A percentile compares a stretch with the other conserved stretches of the same genome.
These are phyloP conservation scores for Castanopsis chinensis DNA, from an alignment of 306 rosid species.

Conservation along the genomic window DNA sequence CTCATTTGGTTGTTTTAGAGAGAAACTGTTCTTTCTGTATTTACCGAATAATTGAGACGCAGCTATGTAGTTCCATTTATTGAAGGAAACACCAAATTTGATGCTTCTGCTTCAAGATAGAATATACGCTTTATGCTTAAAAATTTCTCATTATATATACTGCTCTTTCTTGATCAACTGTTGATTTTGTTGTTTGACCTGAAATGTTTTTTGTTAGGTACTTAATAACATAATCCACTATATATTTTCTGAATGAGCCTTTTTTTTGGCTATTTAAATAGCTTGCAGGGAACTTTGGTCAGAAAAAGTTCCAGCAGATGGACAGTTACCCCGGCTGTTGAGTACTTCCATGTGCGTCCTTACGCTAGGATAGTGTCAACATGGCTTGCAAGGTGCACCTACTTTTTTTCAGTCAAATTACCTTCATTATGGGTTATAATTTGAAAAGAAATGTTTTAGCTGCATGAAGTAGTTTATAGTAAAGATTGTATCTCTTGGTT, in stretches of 20 bases:
- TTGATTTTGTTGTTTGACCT: not conserved
- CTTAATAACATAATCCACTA: conserved; percentile 7
- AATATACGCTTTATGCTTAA: not conserved
- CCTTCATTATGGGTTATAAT: not conserved
- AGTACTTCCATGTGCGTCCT: conserved; percentile 81
- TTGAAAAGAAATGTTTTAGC: not conserved
- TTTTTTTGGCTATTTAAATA: conserved; percentile 33
- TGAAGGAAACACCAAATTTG: not conserved
- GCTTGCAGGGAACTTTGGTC: conserved; percentile 77
- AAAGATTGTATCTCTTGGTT: not conserved
- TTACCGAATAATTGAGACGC: not conserved
- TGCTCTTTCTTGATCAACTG: not conserved
- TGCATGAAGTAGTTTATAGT: not conserved
- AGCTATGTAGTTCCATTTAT: not conserved
- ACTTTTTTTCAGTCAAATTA: not conserved
- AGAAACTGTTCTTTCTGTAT: not conserved
- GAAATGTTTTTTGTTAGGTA: conserved; percentile 4
- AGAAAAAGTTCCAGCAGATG: conserved; percentile 47
- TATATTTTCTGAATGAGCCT: conserved; percentile 14
- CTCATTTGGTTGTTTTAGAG: not conserved
- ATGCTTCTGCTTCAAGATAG: not conserved
- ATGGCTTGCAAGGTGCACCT: conserved; percentile 61
- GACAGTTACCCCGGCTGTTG: conserved; percentile 54
- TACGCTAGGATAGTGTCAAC: conserved; percentile 53
- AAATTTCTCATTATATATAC: too few species aligned